phyloP scores from a whole-genome alignment of 352 stramenopile species.

The Sclerospora graminicola region DNA sequence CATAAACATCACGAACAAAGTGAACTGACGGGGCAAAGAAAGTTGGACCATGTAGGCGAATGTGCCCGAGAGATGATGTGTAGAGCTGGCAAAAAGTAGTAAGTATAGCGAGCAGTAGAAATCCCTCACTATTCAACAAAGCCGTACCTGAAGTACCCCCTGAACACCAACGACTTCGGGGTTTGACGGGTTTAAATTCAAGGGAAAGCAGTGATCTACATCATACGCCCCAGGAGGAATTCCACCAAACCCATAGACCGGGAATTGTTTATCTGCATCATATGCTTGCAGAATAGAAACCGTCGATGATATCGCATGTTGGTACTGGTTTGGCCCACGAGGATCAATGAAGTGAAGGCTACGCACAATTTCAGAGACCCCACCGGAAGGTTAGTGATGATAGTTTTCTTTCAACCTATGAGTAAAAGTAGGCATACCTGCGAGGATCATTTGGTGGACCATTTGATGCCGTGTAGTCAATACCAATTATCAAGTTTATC shows the following conservation, averaged over 20 bases:
- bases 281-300: slow-evolving; percentile 61
- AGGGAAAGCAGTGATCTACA: slow-evolving; percentile 88
- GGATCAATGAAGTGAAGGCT: slow-evolving; percentile 66
- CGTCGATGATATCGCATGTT: slow-evolving; percentile 61
- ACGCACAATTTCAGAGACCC: not conserved
- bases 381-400: not conserved
- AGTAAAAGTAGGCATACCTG: slow-evolving; percentile 11
- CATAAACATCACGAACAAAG: no score
- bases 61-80: slow-evolving; percentile 35
- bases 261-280: slow-evolving; percentile 63
- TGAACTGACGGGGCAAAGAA: slow-evolving; percentile 46
- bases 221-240: slow-evolving; percentile 58
- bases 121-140: no score
- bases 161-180: slow-evolving; percentile 61
- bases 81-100: slow-evolving; percentile 27
- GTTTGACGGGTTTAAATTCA: slow-evolving; percentile 58
- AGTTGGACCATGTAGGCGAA: slow-evolving; percentile 44
- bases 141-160: slow-evolving; percentile 56
- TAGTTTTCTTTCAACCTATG: not conserved
- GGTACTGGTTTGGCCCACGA: slow-evolving; percentile 55
- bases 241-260: slow-evolving; percentile 66
- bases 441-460: slow-evolving; percentile 32
- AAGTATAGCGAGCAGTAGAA: no score
- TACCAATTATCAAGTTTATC: slow-evolving; percentile 69
- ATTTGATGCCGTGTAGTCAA: slow-evolving; percentile 76